phyloP scores from a whole-genome alignment of 805 yeast genomes.

The Yamadazyma philogaea region DNA sequence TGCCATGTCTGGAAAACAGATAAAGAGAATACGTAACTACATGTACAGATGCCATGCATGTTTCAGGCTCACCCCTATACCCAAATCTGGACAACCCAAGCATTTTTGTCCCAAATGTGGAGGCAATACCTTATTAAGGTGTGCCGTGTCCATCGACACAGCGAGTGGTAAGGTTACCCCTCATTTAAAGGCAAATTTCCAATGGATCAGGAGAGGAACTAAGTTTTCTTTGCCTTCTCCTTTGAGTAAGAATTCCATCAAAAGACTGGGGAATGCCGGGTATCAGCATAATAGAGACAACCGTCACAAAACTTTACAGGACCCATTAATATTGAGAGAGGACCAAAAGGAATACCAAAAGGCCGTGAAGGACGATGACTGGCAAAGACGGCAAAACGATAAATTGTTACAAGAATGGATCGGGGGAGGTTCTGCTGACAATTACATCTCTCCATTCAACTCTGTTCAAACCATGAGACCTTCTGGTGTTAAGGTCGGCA shows the following conservation, averaged over 20 bases:
- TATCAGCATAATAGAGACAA: conserved; percentile 68
- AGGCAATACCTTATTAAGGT: conserved; percentile 83
- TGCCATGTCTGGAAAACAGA: conserved; percentile 76
- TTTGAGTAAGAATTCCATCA: conserved; percentile 67
- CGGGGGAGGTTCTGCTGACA: conserved; percentile 92
- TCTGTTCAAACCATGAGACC: conserved; percentile 40
- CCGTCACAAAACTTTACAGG: conserved; percentile 47
- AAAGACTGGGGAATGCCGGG: conserved; percentile 74
- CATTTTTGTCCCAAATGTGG: conserved; percentile 97
- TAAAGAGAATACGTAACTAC: conserved; percentile 80
- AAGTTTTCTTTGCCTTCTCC: conserved; percentile 84
- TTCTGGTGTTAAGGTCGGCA: conserved; percentile 77
- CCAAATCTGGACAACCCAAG: conserved; percentile 68
- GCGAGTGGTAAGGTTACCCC: conserved; percentile 80
- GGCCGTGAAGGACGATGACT: conserved; percentile 82
- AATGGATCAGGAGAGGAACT: conserved; percentile 90
- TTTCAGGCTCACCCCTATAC: conserved; percentile 75
- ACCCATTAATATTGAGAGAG: conserved; percentile 66
- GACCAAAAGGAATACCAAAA: conserved; percentile 93
- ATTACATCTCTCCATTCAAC: conserved; percentile 80
- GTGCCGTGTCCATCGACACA: conserved; percentile 83
- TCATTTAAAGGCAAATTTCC: conserved; percentile 85
- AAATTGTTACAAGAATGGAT: conserved; percentile 83
- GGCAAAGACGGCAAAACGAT: conserved; percentile 84
- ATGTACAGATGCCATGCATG: conserved; percentile 98